Percentiles rank a stretch among this genome's conserved stretches.
These are phyloP conservation scores for Capronia coronata DNA, from an alignment of 2,329 filamentous ascomycete species.

Conservation along the genomic window DNA sequence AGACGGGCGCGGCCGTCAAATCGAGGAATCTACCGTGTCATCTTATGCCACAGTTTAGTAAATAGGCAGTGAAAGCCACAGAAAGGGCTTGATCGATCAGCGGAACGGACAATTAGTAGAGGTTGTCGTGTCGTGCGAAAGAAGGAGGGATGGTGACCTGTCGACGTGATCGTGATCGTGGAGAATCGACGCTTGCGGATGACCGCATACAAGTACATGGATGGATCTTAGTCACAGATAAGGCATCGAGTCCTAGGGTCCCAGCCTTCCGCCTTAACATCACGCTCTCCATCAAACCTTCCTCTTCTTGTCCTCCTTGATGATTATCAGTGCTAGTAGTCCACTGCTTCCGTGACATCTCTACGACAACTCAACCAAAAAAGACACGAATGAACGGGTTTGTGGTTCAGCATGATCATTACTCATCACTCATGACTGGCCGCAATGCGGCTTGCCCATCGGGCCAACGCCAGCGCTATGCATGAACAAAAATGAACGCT, in stretches of 20 bases:
- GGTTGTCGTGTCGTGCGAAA: too few relatives aligned
- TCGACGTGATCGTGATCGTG: not conserved
- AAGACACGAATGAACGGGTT: not conserved
- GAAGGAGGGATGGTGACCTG: not conserved
- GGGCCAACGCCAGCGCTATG: constrained; percentile 37
- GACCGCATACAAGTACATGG: too few relatives aligned
- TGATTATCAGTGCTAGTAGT: too few relatives aligned
- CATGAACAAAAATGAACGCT: constrained; percentile 28
- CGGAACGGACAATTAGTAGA: not conserved
- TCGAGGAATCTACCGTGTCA: constrained; percentile 9
- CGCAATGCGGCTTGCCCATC: not conserved
- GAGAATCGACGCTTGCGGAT: not conserved
- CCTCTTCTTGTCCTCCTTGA: not conserved
- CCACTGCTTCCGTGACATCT: too few relatives aligned
- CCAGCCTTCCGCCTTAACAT: not conserved
- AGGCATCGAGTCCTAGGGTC: not conserved
- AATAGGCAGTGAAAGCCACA: too few relatives aligned
- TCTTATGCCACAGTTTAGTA: not conserved
- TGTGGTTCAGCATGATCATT: constrained; percentile 6
- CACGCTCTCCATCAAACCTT: not conserved
- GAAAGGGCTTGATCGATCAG: too few relatives aligned
- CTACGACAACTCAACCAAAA: too few relatives aligned
- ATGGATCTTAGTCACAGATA: too few relatives aligned
- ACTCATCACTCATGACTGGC: constrained; percentile 11
- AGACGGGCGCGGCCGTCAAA: constrained; percentile 13